Percentiles rank a stretch among this genome's conserved stretches.
These are phyloP conservation scores for Phylloporus sp. DNA, from an alignment of 768 basidiomycete species.

Conservation along the genomic window DNA sequence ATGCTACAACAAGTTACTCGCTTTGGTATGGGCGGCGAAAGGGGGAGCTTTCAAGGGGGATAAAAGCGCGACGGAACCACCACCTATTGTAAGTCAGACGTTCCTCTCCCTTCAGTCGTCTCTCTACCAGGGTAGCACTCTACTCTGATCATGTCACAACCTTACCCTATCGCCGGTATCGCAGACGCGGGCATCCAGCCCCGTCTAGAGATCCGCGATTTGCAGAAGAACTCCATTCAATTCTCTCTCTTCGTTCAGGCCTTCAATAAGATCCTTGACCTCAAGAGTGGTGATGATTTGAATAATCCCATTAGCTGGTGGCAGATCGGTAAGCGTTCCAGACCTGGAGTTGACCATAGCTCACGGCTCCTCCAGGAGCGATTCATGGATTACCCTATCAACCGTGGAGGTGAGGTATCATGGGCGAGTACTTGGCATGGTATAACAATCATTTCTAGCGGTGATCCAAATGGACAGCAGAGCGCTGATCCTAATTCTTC, in stretches of 20 bases:
- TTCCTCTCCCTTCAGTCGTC: neutral
- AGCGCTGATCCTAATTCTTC: neutral
- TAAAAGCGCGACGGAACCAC: neutral
- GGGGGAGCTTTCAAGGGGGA: neutral
- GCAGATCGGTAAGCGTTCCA: conserved; percentile 12
- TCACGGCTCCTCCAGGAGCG: conserved; percentile 2
- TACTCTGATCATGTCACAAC: conserved; percentile 7
- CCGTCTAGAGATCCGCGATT: conserved; percentile 17
- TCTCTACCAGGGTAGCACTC: neutral
- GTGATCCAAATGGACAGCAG: conserved; percentile 14
- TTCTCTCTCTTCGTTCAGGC: conserved; percentile 20
- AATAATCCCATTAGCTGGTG: conserved; percentile 20
- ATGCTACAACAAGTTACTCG: neutral
- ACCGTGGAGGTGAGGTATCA: conserved; percentile 11
- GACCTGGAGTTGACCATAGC: neutral
- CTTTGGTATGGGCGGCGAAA: neutral
- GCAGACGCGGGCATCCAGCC: conserved; percentile 2
- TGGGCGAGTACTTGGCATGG: conserved; percentile 3
- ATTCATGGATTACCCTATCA: conserved; percentile 20
- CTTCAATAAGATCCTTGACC: conserved; percentile 2
- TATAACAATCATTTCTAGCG: conserved; percentile 5
- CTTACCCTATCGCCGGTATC: conserved; percentile 8
- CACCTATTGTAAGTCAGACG: neutral
- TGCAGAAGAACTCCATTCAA: conserved; percentile 7
- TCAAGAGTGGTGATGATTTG: neutral